Base-by-base conservation (phyloP, 164 flowering plant genomes). In the Nymphaea colorata region DNA sequence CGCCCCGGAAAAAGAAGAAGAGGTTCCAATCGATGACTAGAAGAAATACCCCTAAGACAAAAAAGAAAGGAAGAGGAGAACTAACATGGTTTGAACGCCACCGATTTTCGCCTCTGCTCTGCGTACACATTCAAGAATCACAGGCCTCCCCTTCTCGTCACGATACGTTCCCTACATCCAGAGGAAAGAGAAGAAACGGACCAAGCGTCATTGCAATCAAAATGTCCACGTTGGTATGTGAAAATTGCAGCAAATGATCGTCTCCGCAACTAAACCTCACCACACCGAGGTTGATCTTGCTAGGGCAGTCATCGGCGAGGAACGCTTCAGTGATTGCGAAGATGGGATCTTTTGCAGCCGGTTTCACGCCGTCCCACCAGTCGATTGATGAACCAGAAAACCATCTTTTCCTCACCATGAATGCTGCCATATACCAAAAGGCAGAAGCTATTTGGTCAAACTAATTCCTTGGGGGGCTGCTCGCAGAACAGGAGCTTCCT, bases 211-310 rank as follows among this genome's bases (percentile, higher is more conserved):
- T 10, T 64, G 43, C 4, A 64, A 25, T 25, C 36, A 25, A 25
- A 25, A 25, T 25, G 36, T 25, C 36, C 36, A 25, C 36, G 36
- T 25, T 25, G 36, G 36, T 25, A 25, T 25, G 36, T 25, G 16
- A 41, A 43, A 45, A 16, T 12, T 17, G 14, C 14, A 63, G 41
- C 41, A 63, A 63, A n/a, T 16, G 17, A 43, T 53, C 17, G 11
- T n/a, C 3, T 10, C 10, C 59, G 2, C 14, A 65, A 47, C 55
- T 12, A 2, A 47, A 12, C 12, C 53, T 4, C 59, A 80, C 83
- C 81, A 76, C 79, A 44, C 83, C 83, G 5, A 80, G 79, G 70
- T 80, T 80, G 76, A 80, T 76, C 73, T 78, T 78, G 66, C 64
- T 18, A 4, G 83, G 81, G 57, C 45, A 64, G 41, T 72, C 6